Conservation (phyloP, 805 yeast genomes). For the Groenewaldozyma tartarivorans region DNA sequence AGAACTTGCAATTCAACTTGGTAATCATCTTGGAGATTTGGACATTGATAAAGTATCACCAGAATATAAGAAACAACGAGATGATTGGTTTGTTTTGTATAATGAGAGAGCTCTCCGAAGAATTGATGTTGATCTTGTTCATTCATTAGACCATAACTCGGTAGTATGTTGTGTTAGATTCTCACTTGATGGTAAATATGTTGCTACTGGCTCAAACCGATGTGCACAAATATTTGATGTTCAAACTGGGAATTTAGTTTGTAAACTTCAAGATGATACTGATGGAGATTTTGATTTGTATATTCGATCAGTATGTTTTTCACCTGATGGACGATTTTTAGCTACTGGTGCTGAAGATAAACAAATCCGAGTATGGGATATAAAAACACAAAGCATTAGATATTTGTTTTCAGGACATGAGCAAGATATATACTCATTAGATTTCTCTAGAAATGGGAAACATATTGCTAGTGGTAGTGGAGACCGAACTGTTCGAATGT, state of each 20-base stretch:
- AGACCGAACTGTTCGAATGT: constrained; percentile 89
- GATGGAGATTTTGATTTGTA: constrained; percentile 74
- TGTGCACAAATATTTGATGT: constrained; percentile 92
- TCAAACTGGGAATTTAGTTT: constrained; percentile 80
- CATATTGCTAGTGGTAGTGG: constrained; percentile 93
- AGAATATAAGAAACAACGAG: constrained; percentile 69
- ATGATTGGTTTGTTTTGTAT: constrained; percentile 80
- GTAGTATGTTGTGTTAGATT: constrained; percentile 96
- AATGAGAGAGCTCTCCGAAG: constrained; percentile 74
- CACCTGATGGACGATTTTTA: constrained; percentile 86
- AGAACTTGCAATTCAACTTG: constrained; percentile 18
- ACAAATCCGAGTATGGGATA: constrained; percentile 89
- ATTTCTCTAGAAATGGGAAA: constrained; percentile 89
- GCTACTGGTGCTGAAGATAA: constrained; percentile 85
- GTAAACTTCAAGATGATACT: constrained; percentile 75
- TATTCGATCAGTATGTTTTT: constrained; percentile 90
- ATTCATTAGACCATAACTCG: constrained; percentile 82
- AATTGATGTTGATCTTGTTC: constrained; percentile 80
- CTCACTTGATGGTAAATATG: constrained; percentile 78
- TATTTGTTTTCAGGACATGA: constrained; percentile 83
- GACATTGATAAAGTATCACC: constrained; percentile 71
- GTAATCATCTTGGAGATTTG: constrained; percentile 42
- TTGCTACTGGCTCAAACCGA: constrained; percentile 96
- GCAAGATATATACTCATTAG: constrained; percentile 93
- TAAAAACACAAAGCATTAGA: constrained; percentile 75